Evolutionary conservation across 257 asterid species (phyloP).

Genomic region (Fraxinus anomala): DNA sequence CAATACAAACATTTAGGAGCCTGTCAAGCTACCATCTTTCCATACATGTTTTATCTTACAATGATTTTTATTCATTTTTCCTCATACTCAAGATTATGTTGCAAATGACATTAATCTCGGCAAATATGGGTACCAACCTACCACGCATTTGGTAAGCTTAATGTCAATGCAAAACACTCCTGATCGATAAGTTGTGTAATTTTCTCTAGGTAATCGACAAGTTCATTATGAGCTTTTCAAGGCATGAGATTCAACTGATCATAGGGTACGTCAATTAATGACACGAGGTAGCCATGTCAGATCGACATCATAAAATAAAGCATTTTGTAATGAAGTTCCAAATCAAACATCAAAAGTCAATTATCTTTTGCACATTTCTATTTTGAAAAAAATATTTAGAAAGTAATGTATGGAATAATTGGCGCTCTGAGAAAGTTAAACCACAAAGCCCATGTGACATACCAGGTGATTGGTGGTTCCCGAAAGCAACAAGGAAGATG

Average conservation of each 20-base stretch:
- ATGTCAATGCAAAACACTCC: neutral
- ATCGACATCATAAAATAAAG: neutral
- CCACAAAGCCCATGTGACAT: conserved; percentile 29
- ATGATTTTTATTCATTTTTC: neutral
- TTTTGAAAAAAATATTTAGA: neutral
- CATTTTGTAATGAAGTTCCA: neutral
- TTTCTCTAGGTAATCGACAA: neutral
- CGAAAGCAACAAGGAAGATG: conserved; percentile 96
- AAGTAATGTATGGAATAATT: conserved; percentile 2
- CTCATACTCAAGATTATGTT: neutral
- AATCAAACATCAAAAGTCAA: conserved; percentile 6
- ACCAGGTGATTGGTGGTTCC: conserved; percentile 99
- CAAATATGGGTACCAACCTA: neutral
- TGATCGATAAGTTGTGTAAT: neutral
- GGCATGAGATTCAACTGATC: neutral
- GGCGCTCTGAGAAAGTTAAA: conserved; percentile 18
- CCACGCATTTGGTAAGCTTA: neutral
- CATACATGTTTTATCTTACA: neutral
- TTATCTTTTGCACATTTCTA: neutral
- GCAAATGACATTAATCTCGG: neutral
- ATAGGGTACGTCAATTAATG: conserved; percentile 2
- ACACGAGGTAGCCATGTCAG: neutral
- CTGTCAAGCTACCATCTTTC: neutral
- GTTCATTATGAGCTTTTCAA: neutral
- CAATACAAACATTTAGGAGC: neutral